Conservation (phyloP, 441 rosid species). For the Euphorbia celastroides region DNA sequence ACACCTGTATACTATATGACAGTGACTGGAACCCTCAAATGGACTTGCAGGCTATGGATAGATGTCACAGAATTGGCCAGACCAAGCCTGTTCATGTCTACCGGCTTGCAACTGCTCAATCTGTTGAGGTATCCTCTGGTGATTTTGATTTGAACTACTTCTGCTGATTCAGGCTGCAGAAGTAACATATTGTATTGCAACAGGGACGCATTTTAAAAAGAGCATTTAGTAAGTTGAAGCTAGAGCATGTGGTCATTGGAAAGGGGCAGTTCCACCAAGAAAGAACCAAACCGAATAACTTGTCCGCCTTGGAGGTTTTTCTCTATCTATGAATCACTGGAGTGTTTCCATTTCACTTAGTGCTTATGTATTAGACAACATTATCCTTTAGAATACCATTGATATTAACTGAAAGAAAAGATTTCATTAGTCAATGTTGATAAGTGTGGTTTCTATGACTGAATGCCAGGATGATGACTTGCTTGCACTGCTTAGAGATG, state of each 20-base stretch:
- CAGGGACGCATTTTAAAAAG: conserved; percentile 92
- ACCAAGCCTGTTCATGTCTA: conserved; percentile 99
- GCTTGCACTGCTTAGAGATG: conserved; percentile 59
- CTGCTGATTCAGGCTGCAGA: conserved; percentile 8
- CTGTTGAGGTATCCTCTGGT: conserved; percentile 62
- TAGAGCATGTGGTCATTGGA: conserved; percentile 94
- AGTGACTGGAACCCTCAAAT: conserved; percentile 99
- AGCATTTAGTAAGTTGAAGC: conserved; percentile 87
- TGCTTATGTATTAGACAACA: too few species aligned
- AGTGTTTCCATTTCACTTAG: not conserved
- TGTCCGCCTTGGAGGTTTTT: not conserved
- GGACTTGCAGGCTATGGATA: conserved; percentile 99
- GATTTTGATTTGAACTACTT: conserved; percentile 1
- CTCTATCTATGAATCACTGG: not conserved
- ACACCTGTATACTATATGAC: conserved; percentile 92
- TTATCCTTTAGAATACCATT: too few species aligned
- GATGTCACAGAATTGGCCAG: conserved; percentile 98
- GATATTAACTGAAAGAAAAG: too few species aligned
- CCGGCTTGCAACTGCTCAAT: conserved; percentile 90
- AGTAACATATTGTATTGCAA: conserved; percentile 20
- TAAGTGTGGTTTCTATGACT: not conserved
- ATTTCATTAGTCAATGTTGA: not conserved
- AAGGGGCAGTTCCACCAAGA: conserved; percentile 97
- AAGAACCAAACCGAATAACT: conserved; percentile 17
- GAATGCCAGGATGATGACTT: conserved; percentile 73